These are phyloP conservation scores for Ascochyta rabiei DNA, from an alignment of 2,329 filamentous ascomycete species.

Conservation along the genomic window DNA sequence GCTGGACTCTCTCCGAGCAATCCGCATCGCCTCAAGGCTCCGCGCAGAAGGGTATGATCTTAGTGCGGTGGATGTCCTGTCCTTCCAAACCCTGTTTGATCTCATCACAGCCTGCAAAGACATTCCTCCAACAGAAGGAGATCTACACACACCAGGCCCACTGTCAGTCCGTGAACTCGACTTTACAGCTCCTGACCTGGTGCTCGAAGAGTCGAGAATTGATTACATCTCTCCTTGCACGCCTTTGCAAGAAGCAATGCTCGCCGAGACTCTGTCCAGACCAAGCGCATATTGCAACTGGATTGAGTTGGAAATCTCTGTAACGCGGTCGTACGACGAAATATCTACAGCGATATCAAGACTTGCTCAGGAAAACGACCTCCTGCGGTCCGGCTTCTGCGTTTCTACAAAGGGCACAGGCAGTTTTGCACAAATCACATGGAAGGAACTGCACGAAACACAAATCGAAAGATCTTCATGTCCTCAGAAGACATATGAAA, in stretches of 20 bases:
- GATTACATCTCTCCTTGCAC: constrained; percentile 65
- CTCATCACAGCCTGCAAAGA: constrained; percentile 28
- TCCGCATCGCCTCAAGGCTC: constrained; percentile 68
- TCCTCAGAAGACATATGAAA: constrained; percentile 49
- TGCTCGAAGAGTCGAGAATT: constrained; percentile 12
- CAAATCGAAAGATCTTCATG: constrained; percentile 54
- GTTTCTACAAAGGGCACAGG: constrained; percentile 49
- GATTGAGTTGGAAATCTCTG: constrained; percentile 67
- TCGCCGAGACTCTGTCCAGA: constrained; percentile 71
- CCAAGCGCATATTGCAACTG: constrained; percentile 76
- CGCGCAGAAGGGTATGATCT: constrained; percentile 62
- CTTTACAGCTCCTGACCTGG: background rate
- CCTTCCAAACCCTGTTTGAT: constrained; percentile 55
- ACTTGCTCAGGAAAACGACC: constrained; percentile 59
- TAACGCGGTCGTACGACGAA: constrained; percentile 34
- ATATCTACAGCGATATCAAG: constrained; percentile 48
- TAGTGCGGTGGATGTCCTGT: constrained; percentile 67
- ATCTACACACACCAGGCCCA: background rate
- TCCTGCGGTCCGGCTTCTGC: constrained; percentile 76
- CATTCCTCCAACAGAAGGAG: background rate
- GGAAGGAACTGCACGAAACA: constrained; percentile 56
- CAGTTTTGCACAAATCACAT: constrained; percentile 68
- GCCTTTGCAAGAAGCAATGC: constrained; percentile 78
- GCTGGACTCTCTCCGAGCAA: constrained; percentile 70
- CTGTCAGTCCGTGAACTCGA: background rate